Percentiles rank a stretch among this genome's conserved stretches.
These are phyloP conservation scores for Scheffersomyces stipitis DNA, from an alignment of 805 yeast genomes.

Conservation along the genomic window DNA sequence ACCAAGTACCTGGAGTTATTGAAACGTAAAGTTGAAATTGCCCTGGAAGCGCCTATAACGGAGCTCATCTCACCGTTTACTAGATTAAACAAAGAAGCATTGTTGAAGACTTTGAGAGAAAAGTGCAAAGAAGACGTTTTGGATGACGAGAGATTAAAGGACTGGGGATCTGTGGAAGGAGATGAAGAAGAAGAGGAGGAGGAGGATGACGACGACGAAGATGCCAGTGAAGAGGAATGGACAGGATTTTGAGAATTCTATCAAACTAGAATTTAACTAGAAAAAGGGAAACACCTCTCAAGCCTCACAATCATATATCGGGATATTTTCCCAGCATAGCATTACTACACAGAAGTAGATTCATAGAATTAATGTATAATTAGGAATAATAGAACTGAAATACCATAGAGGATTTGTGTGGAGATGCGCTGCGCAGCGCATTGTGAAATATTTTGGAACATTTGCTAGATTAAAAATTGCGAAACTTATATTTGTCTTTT, in stretches of 20 bases:
- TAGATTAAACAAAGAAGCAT: constrained; percentile 46
- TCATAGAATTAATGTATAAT: too few species aligned
- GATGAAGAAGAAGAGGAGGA: constrained; percentile 22
- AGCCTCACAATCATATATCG: too few species aligned
- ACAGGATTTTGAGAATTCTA: constrained; percentile 33
- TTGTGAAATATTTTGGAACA: too few species aligned
- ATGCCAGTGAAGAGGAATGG: constrained; percentile 29
- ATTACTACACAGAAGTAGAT: too few species aligned
- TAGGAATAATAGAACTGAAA: too few species aligned
- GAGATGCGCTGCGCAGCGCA: too few species aligned
- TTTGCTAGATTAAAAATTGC: too few species aligned
- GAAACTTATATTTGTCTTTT: too few species aligned
- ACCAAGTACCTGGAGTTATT: constrained; percentile 31
- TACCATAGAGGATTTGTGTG: too few species aligned
- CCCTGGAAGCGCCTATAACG: constrained; percentile 51
- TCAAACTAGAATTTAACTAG: too few species aligned
- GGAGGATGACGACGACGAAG: constrained; percentile 14
- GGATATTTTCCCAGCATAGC: too few species aligned
- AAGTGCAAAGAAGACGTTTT: constrained; percentile 68
- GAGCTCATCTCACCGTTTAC: constrained; percentile 61
- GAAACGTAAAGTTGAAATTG: constrained; percentile 29
- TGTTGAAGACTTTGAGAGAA: constrained; percentile 61
- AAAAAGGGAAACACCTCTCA: too few species aligned
- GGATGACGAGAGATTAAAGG: constrained; percentile 57
- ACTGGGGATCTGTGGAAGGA: constrained; percentile 58